These are phyloP conservation scores for Cercophora sp. DNA, from an alignment of 495 filamentous ascomycete genomes.

Conservation along the genomic window DNA sequence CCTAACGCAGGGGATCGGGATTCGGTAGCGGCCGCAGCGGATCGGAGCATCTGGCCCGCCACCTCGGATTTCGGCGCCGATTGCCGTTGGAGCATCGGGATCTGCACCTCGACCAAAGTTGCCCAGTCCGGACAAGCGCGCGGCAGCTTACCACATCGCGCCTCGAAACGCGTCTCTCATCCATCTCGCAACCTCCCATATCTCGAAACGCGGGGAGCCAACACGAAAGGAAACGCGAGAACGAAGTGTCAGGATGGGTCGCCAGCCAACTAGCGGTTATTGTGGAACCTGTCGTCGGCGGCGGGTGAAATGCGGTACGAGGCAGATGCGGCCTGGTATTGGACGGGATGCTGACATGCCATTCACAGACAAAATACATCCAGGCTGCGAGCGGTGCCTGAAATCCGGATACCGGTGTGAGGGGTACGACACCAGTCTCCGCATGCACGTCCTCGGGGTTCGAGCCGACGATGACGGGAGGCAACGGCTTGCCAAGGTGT, in stretches of 20 bases:
- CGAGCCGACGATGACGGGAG: not conserved
- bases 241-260: too few relatives aligned
- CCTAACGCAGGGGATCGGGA: too few relatives aligned
- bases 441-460: not conserved
- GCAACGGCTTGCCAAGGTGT: not conserved
- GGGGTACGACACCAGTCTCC: not conserved
- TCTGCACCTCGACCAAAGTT: conserved; percentile 10
- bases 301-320: conserved; percentile 2
- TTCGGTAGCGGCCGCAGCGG: too few relatives aligned
- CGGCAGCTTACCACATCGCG: not conserved
- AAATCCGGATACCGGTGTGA: not conserved
- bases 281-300: not conserved
- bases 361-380: not conserved
- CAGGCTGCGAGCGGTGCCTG: not conserved
- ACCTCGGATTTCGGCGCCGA: too few relatives aligned
- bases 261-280: conserved; percentile 3
- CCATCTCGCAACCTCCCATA: too few relatives aligned
- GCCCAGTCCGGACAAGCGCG: not conserved
- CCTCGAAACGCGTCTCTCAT: too few relatives aligned
- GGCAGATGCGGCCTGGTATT: not conserved
- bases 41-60: too few relatives aligned
- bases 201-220: too few relatives aligned
- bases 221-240: too few relatives aligned
- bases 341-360: not conserved
- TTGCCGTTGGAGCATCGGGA: too few relatives aligned